phyloP scores from a whole-genome alignment of 345 rosid species.

The Eutrema japonicum region DNA sequence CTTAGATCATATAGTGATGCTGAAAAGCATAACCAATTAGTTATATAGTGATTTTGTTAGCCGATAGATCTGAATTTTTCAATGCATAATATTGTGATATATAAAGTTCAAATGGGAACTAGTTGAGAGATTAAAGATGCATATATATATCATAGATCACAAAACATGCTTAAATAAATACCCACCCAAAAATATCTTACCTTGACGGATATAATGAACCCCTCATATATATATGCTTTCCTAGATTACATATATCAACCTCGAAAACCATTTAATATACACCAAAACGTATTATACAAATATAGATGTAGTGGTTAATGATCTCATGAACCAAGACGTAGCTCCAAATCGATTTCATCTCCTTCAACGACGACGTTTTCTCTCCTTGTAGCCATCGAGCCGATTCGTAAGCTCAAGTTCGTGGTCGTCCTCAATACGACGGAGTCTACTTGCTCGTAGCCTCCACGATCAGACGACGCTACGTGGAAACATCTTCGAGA shows the following conservation, averaged over 20 bases:
- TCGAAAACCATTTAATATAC: constrained; percentile 28
- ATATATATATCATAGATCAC: constrained; percentile 6
- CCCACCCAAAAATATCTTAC: constrained; percentile 33
- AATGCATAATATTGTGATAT: not conserved
- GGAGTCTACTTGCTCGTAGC: constrained; percentile 38
- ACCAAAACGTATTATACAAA: constrained; percentile 34
- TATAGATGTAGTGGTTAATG: constrained; percentile 9
- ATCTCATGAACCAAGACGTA: constrained; percentile 69
- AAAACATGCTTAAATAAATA: constrained; percentile 28
- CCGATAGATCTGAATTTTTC: not conserved
- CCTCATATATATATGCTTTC: constrained; percentile 18
- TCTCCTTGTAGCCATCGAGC: constrained; percentile 41
- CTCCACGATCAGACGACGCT: constrained; percentile 40
- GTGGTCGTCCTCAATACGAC: constrained; percentile 49
- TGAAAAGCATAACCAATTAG: not conserved
- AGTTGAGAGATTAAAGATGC: not conserved
- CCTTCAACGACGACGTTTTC: constrained; percentile 52
- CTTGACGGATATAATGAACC: constrained; percentile 20
- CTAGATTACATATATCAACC: constrained; percentile 32
- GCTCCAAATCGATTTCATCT: constrained; percentile 87
- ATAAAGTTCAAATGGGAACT: not conserved
- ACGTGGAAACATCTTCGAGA: constrained; percentile 49
- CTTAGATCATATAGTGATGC: not conserved
- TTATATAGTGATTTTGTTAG: not conserved
- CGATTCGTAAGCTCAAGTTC: constrained; percentile 57